Base-by-base conservation (phyloP, 164 flowering plant species). In the Annona squamosa region DNA sequence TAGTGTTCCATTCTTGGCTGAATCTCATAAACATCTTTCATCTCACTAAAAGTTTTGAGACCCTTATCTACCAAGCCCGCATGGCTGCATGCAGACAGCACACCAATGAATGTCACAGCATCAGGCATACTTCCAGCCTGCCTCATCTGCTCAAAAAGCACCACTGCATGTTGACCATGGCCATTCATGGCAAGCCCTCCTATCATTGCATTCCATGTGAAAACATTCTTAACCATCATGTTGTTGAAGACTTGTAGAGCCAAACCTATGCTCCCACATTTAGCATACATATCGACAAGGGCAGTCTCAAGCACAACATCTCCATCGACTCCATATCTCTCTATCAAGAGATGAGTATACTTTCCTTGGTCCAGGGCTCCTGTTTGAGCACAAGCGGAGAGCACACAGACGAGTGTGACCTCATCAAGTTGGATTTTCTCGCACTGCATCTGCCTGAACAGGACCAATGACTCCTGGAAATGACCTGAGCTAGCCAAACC, bases 201-300 rank as follows among this genome's bases (percentile, higher is more conserved):
- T 4, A 84, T 82, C 77, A 82, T 79, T 3, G 81, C 75, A 63
- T 74, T 84, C 82, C 84, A 84, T 3, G 82, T 57, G 37, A 78
- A 77, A 5, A 79, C 77, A 74, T 81, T 76, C 75, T 65, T 82
- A 5, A 46, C 46, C 46, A 65, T 57, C 81, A 81, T 79, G 64
- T 56, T 43, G 48, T 56, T 13, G 62, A 84, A 84, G 43, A 81
- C 80, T 70, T 77, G 84, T 52, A 72, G 18, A 18, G 84, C 81
- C 18, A 75, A 65, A 70, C 69, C 78, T 65, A 90, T 86, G 48
- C 77, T 82, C 18, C 97, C 97, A 75, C 97, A 93, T 78, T 91
- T 91, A 16, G 88, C 90, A 79, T 91, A 90, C 97, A 91, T 91
- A 71, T 90, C 94, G 62, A 91, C 70, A 44, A 83, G 81, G 59